phyloP scores from a whole-genome alignment of 805 yeast species.

The Metahyphopichia silvanorum region DNA sequence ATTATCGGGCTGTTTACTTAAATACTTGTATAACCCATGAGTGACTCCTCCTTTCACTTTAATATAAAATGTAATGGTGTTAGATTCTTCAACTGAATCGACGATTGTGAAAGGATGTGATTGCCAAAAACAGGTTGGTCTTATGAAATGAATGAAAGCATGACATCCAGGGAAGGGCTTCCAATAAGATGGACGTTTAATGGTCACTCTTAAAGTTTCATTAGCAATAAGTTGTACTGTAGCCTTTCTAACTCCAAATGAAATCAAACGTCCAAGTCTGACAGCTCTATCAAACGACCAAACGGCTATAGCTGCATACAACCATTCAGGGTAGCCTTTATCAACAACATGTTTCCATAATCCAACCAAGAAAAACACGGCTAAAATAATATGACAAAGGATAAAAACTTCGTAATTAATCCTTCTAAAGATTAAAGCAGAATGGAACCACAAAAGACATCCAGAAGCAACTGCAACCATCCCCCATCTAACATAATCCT shows the following conservation, averaged over 20 bases:
- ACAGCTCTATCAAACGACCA: conserved; percentile 32
- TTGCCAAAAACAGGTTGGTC: conserved; percentile 42
- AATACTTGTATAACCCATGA: conserved; percentile 32
- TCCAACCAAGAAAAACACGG: conserved; percentile 46
- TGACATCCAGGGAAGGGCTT: conserved; percentile 37
- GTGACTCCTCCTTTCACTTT: conserved; percentile 38
- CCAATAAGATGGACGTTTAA: conserved; percentile 48
- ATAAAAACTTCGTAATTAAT: conserved; percentile 53
- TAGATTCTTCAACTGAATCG: conserved; percentile 7
- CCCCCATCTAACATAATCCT: conserved; percentile 32
- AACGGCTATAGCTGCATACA: conserved; percentile 23
- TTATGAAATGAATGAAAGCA: conserved; percentile 37
- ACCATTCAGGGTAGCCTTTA: conserved; percentile 27
- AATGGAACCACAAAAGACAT: conserved; percentile 20
- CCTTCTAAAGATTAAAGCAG: conserved; percentile 55
- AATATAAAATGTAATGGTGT: conserved; percentile 45
- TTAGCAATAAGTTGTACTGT: conserved; percentile 36
- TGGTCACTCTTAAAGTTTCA: conserved; percentile 45
- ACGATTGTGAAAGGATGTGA: conserved; percentile 45
- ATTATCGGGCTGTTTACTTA: conserved; percentile 28
- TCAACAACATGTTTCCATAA: conserved; percentile 59
- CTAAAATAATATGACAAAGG: conserved; percentile 21
- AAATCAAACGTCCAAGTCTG: conserved; percentile 28
- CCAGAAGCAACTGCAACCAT: conserved; percentile 22
- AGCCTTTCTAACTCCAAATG: conserved; percentile 38